phyloP scores from a whole-genome alignment of 2,329 filamentous ascomycete genomes.

The Penicillium thymicola region DNA sequence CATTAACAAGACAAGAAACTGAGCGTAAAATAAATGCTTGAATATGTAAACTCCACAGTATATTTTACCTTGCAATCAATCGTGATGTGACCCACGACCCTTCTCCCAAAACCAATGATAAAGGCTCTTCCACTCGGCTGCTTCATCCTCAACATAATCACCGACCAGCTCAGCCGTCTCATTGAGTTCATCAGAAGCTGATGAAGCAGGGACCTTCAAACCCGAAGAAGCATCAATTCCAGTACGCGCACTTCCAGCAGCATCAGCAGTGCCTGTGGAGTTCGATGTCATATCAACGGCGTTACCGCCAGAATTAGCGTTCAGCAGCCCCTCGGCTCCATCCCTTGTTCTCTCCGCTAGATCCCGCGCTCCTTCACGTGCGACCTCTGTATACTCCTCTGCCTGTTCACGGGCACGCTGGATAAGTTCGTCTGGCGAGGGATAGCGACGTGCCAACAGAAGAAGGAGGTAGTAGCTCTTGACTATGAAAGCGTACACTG shows the following conservation, averaged over 20 bases:
- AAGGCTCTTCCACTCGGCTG: conserved; percentile 38
- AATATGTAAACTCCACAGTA: background rate
- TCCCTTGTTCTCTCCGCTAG: conserved; percentile 31
- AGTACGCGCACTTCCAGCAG: no score
- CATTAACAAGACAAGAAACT: no score
- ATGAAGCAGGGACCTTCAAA: conserved; percentile 10
- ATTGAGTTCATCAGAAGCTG: conserved; percentile 29
- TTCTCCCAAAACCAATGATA: conserved; percentile 45
- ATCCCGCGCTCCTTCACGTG: conserved; percentile 39
- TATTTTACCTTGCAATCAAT: background rate
- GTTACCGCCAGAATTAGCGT: conserved; percentile 20
- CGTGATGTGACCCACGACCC: conserved; percentile 12
- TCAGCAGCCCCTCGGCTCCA: conserved; percentile 24
- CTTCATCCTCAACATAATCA: conserved; percentile 46
- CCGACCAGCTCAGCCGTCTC: conserved; percentile 46
- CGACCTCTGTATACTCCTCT: conserved; percentile 42
- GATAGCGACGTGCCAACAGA: conserved; percentile 45
- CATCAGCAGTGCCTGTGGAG: conserved; percentile 14
- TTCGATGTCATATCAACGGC: conserved; percentile 34
- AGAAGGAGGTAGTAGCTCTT: conserved; percentile 66
- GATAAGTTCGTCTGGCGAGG: conserved; percentile 42
- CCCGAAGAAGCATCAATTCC: conserved; percentile 16
- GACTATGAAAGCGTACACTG: conserved; percentile 69
- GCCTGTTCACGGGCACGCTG: conserved; percentile 39
- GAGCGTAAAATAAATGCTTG: background rate